Conservation (phyloP, 78 protist species). For the Paulinella micropora region DNA sequence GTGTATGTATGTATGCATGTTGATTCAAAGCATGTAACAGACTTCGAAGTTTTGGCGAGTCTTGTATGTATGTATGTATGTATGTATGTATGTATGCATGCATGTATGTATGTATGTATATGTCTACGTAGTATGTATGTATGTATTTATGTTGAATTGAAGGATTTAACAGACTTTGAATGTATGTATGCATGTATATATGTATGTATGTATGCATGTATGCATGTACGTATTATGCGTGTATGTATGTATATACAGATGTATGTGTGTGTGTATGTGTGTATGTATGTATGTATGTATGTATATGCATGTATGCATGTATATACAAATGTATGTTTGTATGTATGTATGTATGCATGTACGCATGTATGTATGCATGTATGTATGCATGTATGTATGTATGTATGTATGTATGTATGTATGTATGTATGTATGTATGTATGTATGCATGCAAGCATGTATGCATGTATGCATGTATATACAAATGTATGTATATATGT, state of each 20-base stretch:
- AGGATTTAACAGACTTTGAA: too few relatives aligned
- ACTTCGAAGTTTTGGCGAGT: not conserved
- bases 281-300: not conserved
- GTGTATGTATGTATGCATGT: not conserved
- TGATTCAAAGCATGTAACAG: not conserved
- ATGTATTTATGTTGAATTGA: too few relatives aligned
- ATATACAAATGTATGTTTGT: not conserved
- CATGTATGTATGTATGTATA: not conserved
- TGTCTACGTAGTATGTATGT: not conserved
- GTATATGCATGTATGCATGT: not conserved
- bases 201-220: not conserved
- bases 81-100: not conserved
- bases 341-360: not conserved
- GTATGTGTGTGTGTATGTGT: not conserved
- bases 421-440: not conserved
- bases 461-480: not conserved
- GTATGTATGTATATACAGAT: not conserved
- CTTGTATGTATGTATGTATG: not conserved
- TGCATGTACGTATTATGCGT: not conserved
- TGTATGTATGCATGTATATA: not conserved
- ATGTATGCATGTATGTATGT: not conserved
- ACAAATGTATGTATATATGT: not conserved
- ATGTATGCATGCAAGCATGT: not conserved
- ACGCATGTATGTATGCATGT: not conserved
- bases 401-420: not conserved